Evolutionary conservation across 108 stramenopile genomes (phyloP).

Genomic region (Conticribra guillardii): DNA sequence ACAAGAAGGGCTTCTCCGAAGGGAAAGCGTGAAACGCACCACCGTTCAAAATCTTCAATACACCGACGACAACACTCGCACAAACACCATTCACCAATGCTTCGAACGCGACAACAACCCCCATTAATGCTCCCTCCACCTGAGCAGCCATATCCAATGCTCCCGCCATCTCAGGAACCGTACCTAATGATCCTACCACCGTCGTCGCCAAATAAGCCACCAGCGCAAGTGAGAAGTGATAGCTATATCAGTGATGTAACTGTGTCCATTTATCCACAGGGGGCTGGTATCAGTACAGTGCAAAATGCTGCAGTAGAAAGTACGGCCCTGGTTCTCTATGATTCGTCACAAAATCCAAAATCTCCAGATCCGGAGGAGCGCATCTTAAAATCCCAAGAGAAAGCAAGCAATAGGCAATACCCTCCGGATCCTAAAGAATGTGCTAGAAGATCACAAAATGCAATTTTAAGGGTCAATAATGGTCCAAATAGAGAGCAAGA

Average conservation of each 20-base stretch:
- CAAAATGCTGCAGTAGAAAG: not conserved
- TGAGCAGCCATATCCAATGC: no score
- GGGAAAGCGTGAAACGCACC: not conserved
- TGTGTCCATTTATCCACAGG: slow-evolving; percentile 4
- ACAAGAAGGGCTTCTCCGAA: not conserved
- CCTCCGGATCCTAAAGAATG: not conserved
- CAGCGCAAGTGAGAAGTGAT: not conserved
- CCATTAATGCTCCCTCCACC: not conserved
- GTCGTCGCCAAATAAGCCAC: not conserved
- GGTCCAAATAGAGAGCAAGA: no score
- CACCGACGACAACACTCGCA: not conserved
- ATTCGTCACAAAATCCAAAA: not conserved
- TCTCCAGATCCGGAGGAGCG: not conserved
- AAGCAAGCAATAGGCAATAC: not conserved
- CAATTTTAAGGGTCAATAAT: no score
- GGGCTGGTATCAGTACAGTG: not conserved
- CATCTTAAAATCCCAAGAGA: not conserved
- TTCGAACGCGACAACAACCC: not conserved
- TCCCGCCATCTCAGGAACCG: not conserved
- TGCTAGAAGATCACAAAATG: no score
- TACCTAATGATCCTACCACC: not conserved
- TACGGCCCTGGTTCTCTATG: not conserved
- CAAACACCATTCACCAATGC: not conserved
- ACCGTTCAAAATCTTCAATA: not conserved
- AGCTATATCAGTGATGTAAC: slow-evolving; percentile 10